phyloP scores from a whole-genome alignment of 148 eudicot species.

The Camellia lanceoleosa region DNA sequence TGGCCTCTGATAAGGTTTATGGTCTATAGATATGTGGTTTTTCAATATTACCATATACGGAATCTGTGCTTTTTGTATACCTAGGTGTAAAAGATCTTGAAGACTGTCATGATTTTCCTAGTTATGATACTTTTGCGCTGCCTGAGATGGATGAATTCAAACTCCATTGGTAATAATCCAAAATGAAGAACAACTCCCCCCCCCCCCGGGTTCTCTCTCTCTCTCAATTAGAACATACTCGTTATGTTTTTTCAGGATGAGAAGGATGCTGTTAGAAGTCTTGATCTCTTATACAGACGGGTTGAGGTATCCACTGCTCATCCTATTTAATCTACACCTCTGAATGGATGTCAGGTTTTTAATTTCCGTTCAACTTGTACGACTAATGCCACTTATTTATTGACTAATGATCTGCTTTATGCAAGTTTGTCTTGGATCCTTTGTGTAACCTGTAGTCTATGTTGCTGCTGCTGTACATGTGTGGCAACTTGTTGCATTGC shows the following conservation, averaged over 20 bases:
- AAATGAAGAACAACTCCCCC: not conserved
- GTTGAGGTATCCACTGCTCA: constrained; percentile 67
- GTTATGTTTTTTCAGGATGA: constrained; percentile 59
- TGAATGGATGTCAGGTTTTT: not conserved
- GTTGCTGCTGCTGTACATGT: not conserved
- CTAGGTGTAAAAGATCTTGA: not conserved
- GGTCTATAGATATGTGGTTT: not conserved
- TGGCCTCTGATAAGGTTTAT: not conserved
- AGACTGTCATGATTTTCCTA: not conserved
- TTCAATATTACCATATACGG: not conserved
- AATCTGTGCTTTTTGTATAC: not conserved
- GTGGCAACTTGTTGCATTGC: not conserved
- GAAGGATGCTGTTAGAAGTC: constrained; percentile 92
- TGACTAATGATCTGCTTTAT: not conserved
- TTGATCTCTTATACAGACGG: constrained; percentile 93
- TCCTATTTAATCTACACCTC: constrained; percentile 1
- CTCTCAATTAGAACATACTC: not conserved
- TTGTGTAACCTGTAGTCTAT: not conserved
- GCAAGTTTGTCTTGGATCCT: too few relatives aligned
- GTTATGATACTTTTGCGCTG: not conserved
- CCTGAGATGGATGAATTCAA: not conserved
- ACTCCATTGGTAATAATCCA: not conserved
- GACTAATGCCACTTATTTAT: not conserved
- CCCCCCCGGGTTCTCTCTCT: not conserved
- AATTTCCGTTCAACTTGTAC: not conserved